Conservation (phyloP, 2,329 filamentous ascomycete genomes). For the Aspergillus brasiliensis region DNA sequence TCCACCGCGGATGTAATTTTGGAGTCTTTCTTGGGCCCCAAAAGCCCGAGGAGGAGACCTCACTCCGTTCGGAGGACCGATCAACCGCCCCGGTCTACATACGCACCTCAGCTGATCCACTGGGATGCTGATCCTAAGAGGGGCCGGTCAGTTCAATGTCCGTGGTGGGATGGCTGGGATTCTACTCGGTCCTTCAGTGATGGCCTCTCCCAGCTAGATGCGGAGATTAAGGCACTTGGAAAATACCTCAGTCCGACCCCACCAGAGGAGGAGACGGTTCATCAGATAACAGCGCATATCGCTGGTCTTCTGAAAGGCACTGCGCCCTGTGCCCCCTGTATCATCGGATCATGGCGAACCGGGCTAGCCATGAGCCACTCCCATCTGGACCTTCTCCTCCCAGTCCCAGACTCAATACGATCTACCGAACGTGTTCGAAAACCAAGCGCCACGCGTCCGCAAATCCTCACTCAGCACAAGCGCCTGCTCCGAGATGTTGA, state of each 20-base stretch:
- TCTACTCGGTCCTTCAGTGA: slow-evolving; percentile 14
- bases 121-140: slow-evolving; percentile 3
- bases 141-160: slow-evolving; percentile 25
- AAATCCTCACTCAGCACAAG: slow-evolving; percentile 28
- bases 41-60: background rate
- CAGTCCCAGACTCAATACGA: slow-evolving; percentile 29
- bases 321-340: slow-evolving; percentile 37
- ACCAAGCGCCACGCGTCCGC: slow-evolving; percentile 38
- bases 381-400: slow-evolving; percentile 55
- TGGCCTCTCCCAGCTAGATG: slow-evolving; percentile 36
- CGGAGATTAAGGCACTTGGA: slow-evolving; percentile 52
- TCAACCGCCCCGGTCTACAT: background rate
- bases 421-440: slow-evolving; percentile 26
- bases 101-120: background rate
- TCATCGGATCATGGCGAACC: slow-evolving; percentile 58
- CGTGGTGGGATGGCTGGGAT: slow-evolving; percentile 38
- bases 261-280: slow-evolving; percentile 41
- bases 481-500: slow-evolving; percentile 28
- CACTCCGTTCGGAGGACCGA: background rate
- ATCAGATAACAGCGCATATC: slow-evolving; percentile 31
- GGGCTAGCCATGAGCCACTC: slow-evolving; percentile 57
- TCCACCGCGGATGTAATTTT: slow-evolving; percentile 9
- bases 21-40: background rate
- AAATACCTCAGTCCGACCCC: slow-evolving; percentile 47
- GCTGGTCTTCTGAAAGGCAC: slow-evolving; percentile 29